Evolutionary conservation across 2,329 filamentous ascomycete species (phyloP).

Genomic region (Graphilbum fragrans): DNA sequence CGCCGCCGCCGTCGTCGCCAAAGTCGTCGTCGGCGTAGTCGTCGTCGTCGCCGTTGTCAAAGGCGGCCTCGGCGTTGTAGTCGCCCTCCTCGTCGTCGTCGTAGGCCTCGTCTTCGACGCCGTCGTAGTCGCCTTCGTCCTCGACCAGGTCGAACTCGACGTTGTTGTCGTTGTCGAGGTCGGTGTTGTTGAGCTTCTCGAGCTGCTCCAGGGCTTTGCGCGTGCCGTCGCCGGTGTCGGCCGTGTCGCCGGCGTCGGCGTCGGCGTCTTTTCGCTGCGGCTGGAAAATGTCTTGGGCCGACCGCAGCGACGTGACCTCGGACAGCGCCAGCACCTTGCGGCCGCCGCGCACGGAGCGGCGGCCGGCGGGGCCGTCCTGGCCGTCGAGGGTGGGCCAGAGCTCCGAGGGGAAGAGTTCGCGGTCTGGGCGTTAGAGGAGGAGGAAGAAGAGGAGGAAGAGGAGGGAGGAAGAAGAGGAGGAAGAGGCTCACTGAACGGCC

Average conservation of each 20-base stretch:
- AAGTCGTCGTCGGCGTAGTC: slow-evolving; percentile 33
- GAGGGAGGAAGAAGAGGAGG: slow-evolving; percentile 3
- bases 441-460: neutral
- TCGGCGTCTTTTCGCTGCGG: slow-evolving; percentile 22
- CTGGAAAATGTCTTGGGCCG: slow-evolving; percentile 38
- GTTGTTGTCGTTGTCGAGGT: slow-evolving; percentile 23
- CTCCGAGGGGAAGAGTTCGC: slow-evolving; percentile 43
- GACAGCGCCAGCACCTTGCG: slow-evolving; percentile 27
- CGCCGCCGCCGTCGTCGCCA: slow-evolving; percentile 34
- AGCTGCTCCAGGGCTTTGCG: slow-evolving; percentile 30
- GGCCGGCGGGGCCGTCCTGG: slow-evolving; percentile 21
- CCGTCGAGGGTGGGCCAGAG: slow-evolving; percentile 43
- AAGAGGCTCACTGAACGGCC: slow-evolving; percentile 28
- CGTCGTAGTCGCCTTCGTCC: slow-evolving; percentile 33
- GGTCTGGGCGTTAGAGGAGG: slow-evolving; percentile 9
- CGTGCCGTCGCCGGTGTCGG: neutral
- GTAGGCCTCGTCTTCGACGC: slow-evolving; percentile 33
- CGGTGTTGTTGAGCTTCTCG: slow-evolving; percentile 29
- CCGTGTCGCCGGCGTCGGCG: slow-evolving; percentile 16
- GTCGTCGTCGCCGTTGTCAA: slow-evolving; percentile 44
- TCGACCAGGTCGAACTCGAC: slow-evolving; percentile 35
- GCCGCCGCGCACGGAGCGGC: slow-evolving; percentile 4
- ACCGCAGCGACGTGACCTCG: slow-evolving; percentile 33
- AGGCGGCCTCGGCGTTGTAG: slow-evolving; percentile 49
- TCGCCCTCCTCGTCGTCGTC: slow-evolving; percentile 49